Percentiles rank a stretch among this genome's conserved stretches.
phyloP scores from a whole-genome alignment of 169 alveolate genomes.

The Miamiensis avidus region DNA sequence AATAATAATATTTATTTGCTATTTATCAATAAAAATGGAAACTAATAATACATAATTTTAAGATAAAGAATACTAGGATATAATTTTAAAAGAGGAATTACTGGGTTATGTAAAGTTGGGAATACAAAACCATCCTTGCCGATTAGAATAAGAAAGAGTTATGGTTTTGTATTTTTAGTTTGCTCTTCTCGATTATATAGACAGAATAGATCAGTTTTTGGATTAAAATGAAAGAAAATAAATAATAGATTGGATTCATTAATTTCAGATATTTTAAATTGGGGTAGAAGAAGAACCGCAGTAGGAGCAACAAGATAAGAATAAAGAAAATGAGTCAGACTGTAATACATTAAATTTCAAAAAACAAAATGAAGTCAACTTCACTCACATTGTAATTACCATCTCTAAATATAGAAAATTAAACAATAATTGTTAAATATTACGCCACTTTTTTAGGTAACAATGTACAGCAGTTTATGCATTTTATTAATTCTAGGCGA shows the following conservation, averaged over 20 bases:
- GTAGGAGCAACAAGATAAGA: background rate
- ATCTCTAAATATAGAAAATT: no score
- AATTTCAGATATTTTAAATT: background rate
- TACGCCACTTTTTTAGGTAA: background rate
- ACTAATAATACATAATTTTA: no score
- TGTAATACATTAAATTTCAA: background rate
- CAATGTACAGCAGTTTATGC: background rate
- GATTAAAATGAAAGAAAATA: background rate
- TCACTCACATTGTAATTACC: no score
- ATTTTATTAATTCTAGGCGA: conserved; percentile 10
- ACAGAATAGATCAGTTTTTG: conserved; percentile 3
- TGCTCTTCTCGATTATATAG: background rate
- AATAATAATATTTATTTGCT: no score
- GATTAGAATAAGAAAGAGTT: no score
- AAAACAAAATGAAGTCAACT: background rate
- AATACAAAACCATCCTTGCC: no score
- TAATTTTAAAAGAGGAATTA: no score
- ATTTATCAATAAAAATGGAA: no score
- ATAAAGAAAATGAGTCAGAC: background rate
- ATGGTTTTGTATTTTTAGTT: no score
- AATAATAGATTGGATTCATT: conserved; percentile 11
- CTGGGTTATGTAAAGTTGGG: no score
- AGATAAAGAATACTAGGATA: no score
- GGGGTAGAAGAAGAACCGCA: background rate
- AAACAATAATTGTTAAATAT: background rate